A percentile compares a stretch with the other conserved stretches of the same genome.
phyloP scores from a whole-genome alignment of 1,139 yeast genomes.

The Tardiomyces blankii region DNA sequence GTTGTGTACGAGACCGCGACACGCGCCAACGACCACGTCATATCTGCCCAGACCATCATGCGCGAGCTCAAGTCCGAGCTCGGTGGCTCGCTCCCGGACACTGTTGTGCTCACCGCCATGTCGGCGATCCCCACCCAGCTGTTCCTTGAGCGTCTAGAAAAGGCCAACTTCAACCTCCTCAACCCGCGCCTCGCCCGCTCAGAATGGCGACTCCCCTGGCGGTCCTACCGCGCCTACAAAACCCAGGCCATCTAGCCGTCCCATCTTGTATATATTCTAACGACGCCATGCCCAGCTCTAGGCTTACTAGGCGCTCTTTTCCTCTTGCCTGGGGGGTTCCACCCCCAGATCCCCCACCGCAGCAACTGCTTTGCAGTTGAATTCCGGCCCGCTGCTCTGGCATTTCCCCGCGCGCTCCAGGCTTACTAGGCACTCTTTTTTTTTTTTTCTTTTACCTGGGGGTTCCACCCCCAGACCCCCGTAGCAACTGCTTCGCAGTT shows the following conservation, averaged over 20 bases:
- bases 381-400: no score
- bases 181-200: constrained; percentile 37
- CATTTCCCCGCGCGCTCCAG: no score
- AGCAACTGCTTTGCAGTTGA: no score
- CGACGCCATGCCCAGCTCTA: no score
- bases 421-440: no score
- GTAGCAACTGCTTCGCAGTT: no score
- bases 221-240: constrained; percentile 44
- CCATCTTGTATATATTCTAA: background rate
- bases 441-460: no score
- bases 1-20: constrained; percentile 63
- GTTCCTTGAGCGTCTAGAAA: constrained; percentile 51
- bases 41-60: constrained; percentile 53
- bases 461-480: no score
- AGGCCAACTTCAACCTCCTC: constrained; percentile 51
- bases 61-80: constrained; percentile 27
- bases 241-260: constrained; percentile 27
- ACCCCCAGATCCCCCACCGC: no score
- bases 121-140: constrained; percentile 53
- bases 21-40: constrained; percentile 68
- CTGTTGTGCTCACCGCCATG: constrained; percentile 55
- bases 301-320: no score
- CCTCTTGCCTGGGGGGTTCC: no score
- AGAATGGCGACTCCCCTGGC: constrained; percentile 70
- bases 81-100: constrained; percentile 43